phyloP scores from a whole-genome alignment of 192 early-diverging fungal species.

The Backusella tarrabulga region DNA sequence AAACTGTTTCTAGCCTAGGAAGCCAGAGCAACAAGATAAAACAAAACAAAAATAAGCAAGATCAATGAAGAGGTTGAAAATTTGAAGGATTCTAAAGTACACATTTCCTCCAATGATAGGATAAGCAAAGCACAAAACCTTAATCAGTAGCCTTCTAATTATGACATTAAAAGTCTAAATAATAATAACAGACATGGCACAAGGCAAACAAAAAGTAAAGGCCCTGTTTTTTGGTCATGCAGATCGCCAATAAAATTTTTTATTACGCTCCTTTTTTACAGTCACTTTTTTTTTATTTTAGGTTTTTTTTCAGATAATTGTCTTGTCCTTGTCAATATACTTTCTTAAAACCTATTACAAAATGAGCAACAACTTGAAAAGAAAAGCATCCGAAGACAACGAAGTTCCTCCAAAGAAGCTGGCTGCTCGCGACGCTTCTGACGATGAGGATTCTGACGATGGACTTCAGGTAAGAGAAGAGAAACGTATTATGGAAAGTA shows the following conservation, averaged over 20 bases:
- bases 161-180: no score
- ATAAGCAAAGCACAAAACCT: no score
- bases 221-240: not conserved
- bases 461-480: slow-evolving; percentile 14
- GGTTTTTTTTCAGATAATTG: not conserved
- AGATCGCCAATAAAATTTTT: not conserved
- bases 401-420: slow-evolving; percentile 2
- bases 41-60: no score
- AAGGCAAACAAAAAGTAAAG: not conserved
- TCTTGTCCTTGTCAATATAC: not conserved
- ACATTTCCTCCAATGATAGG: no score
- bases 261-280: slow-evolving; percentile 1
- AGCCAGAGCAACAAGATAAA: no score
- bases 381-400: slow-evolving; percentile 21
- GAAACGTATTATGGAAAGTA: not conserved
- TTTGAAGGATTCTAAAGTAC: no score
- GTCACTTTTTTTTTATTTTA: slow-evolving; percentile 3
- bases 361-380: slow-evolving; percentile 22
- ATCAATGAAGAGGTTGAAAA: no score
- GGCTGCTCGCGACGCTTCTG: not conserved
- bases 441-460: slow-evolving; percentile 28
- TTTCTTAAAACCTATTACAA: not conserved
- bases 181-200: no score
- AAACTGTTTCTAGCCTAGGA: no score
- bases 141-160: no score